Evolutionary conservation across 805 yeast species (phyloP), one percentile per base, ranked within the genome.

Genomic region (Metschnikowia peoriensis): DNA sequence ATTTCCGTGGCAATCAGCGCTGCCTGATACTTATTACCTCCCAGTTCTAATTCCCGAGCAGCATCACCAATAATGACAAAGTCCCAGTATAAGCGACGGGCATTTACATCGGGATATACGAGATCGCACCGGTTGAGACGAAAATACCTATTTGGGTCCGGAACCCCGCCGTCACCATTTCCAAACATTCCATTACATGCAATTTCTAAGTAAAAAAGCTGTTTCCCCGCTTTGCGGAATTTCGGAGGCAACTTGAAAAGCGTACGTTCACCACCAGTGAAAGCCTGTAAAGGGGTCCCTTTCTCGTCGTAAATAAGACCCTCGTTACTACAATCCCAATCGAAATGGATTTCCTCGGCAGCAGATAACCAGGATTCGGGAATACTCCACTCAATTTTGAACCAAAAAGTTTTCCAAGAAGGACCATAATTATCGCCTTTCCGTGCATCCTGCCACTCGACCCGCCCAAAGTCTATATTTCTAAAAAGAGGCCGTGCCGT

Each of bases 341-440:
- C 85, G 53, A 89, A 80, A 49, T 86, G 72, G 39, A 89, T 78
- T 52, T 75, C 77, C 38, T 81, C 83, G 4, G 64, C 55, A 22
- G 74, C 65, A 9, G 71, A 59, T 16, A 75, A 44, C 88, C 89
- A 85, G 2, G 75, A 66, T 14, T 73, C 59, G 0, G 97, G 96
- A 6, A 93, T 73, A n/a, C 74, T 72, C 52, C 89, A 69, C 12
- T 77, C 70, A 17, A 93, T 71, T 59, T 83, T 80, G 70, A 94
- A 90, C 99, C 99, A 93, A 58, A 90, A 96, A 1, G 98, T 88
- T 53, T 93, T 86, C 99, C 99, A 93, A 12, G 96, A 87, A 3
- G 99, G 99, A 0, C 98, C 97, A 66, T 88, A 90, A 8, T 76
- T 71, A 59, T 88, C 85, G 22, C 94, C 96, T 58, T 83, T 84